Conservation (phyloP, 805 yeast species). For the Wickerhamomyces tratensis region DNA sequence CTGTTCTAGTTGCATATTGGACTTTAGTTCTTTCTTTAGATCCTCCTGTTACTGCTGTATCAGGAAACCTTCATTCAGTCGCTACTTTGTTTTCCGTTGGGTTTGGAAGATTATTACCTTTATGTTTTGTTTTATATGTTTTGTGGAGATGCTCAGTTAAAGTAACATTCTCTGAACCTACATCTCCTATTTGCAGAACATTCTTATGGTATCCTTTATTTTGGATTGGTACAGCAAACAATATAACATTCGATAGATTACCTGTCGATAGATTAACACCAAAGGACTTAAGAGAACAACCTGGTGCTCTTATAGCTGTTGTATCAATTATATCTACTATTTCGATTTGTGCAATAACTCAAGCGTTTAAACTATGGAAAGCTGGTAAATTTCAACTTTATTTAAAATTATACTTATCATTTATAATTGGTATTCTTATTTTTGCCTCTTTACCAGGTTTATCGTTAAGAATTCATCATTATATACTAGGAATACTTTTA, state of each 20-base stretch:
- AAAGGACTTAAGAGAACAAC: conserved; percentile 60
- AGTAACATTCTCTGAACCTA: conserved; percentile 34
- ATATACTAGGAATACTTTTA: conserved; percentile 64
- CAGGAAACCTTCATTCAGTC: conserved; percentile 39
- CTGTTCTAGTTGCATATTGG: conserved; percentile 70
- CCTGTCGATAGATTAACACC: conserved; percentile 81
- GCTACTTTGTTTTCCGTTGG: conserved; percentile 63
- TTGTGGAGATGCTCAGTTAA: conserved; percentile 52
- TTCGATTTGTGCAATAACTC: conserved; percentile 50
- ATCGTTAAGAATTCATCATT: conserved; percentile 73
- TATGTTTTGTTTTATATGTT: conserved; percentile 59
- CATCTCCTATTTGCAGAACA: conserved; percentile 29
- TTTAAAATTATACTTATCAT: conserved; percentile 38
- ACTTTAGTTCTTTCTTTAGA: conserved; percentile 67
- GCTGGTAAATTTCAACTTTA: conserved; percentile 60
- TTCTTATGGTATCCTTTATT: conserved; percentile 65
- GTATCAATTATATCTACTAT: conserved; percentile 37
- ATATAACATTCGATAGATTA: conserved; percentile 77
- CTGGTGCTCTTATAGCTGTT: conserved; percentile 68
- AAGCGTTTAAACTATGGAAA: conserved; percentile 73
- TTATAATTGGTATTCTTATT: conserved; percentile 32
- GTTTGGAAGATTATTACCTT: conserved; percentile 65
- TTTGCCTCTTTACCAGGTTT: conserved; percentile 52
- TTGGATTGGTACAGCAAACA: conserved; percentile 81
- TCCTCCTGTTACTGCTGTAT: conserved; percentile 60